Percentiles rank a stretch among this genome's conserved stretches.
phyloP scores from a whole-genome alignment of 306 rosid species.

The Benincasa hispida region DNA sequence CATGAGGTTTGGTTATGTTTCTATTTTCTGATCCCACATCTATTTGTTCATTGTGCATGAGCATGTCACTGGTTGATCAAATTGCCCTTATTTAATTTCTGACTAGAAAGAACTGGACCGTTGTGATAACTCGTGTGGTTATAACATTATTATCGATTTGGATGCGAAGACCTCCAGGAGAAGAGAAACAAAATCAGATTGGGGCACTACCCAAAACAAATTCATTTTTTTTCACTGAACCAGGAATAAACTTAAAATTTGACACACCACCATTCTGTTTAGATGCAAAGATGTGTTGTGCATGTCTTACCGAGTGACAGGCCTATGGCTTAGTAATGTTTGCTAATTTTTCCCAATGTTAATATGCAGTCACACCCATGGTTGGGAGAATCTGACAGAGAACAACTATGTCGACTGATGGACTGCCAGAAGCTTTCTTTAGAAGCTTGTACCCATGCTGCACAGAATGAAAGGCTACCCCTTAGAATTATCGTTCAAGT shows the following conservation, averaged over 20 bases:
- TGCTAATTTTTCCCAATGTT: conserved; percentile 11
- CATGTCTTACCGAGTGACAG: not conserved
- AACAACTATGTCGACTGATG: conserved; percentile 81
- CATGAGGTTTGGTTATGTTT: not conserved
- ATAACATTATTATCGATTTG: not conserved
- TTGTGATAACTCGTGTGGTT: not conserved
- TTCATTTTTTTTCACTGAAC: not conserved
- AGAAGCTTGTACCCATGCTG: conserved; percentile 99
- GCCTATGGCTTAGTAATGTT: not conserved
- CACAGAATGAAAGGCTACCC: conserved; percentile 92
- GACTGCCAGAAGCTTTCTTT: conserved; percentile 98
- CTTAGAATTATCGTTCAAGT: conserved; percentile 90
- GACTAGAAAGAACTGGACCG: not conserved
- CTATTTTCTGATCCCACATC: not conserved
- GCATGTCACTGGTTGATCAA: not conserved
- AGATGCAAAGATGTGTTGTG: not conserved
- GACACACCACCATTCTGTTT: not conserved
- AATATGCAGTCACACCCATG: conserved; percentile 91
- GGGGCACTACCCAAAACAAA: not conserved
- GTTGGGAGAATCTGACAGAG: conserved; percentile 88
- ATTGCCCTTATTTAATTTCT: not conserved
- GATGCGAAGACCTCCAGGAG: not conserved
- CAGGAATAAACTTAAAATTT: not conserved
- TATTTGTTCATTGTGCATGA: not conserved
- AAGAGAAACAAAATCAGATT: not conserved